Base-by-base conservation (phyloP, 768 basidiomycete species). In the Podaxis carcinomalis region DNA sequence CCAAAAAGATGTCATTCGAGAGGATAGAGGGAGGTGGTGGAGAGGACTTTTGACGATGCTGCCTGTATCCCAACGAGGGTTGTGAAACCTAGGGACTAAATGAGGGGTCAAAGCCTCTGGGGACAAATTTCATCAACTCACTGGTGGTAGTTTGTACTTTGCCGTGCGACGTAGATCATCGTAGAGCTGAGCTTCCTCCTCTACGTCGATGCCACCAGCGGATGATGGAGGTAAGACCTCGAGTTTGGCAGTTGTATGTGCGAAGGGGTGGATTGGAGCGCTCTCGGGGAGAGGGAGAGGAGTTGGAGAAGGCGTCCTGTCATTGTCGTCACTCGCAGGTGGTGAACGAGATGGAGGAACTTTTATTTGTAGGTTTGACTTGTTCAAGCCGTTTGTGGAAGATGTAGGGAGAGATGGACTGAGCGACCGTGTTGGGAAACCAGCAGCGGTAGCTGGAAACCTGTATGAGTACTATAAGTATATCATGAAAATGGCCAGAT, bases 1-100 rank as follows among this genome's bases (percentile, higher is more conserved):
- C 83, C 6, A 90, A 76, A 80, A 85, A 90, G 25, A 90, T 91
- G 51, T 89, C 88, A 13, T 77, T 78, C 0, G 86, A 88, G 67
- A 86, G 85, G 19, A 89, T 72, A 0, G 86, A 88, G 5, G 69
- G 67, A 16, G 68, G 63, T 50, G 65, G 56, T 36, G 59, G 60
- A 14, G 64, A 61, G n/a, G 55, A 56, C 23, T 46, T 25, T 21
- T 82, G 79, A 4, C 81, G 68, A 11, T 69, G 7, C 25, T 42
- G 47, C 10, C 40, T 57, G 28, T 11, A 27, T 7, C 1, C 16
- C 23, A 13, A 36, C 51, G 52, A 37, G 23, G 36, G 44, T 32
- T 53, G 35, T 11, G 53, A 37, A 16, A 55, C 35, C 59, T 61
- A 27, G 39, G 23, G 27, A 39, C n/a, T 51, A 25, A 51, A 23